phyloP scores from a whole-genome alignment of 306 rosid species.

The Glycyrrhiza uralensis region DNA sequence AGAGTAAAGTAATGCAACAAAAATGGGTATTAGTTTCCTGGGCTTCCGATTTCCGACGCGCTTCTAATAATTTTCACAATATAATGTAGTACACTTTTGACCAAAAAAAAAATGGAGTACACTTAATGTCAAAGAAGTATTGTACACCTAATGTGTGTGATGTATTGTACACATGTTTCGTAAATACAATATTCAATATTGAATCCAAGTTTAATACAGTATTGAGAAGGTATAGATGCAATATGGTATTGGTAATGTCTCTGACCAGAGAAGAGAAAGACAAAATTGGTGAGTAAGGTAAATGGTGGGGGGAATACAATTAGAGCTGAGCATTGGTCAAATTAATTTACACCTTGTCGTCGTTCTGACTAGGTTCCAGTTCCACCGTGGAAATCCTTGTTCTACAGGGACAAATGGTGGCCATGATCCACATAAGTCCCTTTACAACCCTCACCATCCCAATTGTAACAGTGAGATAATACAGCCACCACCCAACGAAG shows the following conservation, averaged over 20 bases:
- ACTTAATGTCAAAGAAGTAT: neutral
- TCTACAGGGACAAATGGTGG: slow-evolving; percentile 30
- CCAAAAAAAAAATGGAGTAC: no score
- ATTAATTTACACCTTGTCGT: slow-evolving; percentile 37
- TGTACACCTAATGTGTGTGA: no score
- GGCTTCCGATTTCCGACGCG: no score
- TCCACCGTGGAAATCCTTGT: slow-evolving; percentile 28
- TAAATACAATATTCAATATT: neutral
- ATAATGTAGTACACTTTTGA: no score
- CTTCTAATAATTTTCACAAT: no score
- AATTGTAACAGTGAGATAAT: slow-evolving; percentile 58
- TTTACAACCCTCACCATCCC: slow-evolving; percentile 63
- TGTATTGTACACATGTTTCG: neutral
- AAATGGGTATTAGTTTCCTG: no score
- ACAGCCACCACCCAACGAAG: slow-evolving; percentile 61
- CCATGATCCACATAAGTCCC: slow-evolving; percentile 42
- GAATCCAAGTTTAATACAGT: neutral
- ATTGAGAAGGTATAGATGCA: neutral
- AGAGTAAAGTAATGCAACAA: no score
- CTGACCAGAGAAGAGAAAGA: no score
- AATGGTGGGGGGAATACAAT: no score
- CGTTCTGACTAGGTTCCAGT: slow-evolving; percentile 19
- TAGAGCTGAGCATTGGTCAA: slow-evolving; percentile 15
- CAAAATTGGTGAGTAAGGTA: no score
- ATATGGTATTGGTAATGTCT: no score